Evolutionary conservation across 192 early-diverging fungal genomes (phyloP).

Genomic region (Globomyces pollinis-pini): DNA sequence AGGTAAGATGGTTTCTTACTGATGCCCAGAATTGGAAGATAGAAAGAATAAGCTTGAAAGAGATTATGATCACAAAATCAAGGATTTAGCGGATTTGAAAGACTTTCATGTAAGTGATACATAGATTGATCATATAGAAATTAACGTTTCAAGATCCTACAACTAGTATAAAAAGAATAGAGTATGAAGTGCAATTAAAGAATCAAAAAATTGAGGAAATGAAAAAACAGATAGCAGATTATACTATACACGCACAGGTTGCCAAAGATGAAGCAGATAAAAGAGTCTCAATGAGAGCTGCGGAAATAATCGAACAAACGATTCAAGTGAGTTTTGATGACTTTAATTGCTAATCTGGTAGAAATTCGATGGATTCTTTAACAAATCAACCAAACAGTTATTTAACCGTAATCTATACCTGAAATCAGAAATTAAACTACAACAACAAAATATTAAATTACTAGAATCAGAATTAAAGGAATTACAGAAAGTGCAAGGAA

Average conservation of each 20-base stretch:
- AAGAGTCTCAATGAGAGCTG: background rate
- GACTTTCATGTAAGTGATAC: no score
- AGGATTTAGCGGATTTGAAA: background rate
- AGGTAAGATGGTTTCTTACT: background rate
- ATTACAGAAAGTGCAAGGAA: background rate
- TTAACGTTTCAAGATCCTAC: constrained; percentile 6
- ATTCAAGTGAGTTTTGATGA: background rate
- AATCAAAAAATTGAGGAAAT: background rate
- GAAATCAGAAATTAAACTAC: background rate
- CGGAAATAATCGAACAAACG: background rate
- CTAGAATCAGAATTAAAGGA: background rate
- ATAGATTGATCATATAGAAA: no score
- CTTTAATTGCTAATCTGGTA: background rate
- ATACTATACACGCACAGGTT: background rate
- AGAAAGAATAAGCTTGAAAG: background rate
- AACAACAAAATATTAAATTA: background rate
- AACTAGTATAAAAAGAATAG: constrained; percentile 1
- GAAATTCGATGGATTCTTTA: constrained; percentile 1
- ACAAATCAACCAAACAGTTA: background rate
- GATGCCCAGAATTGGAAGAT: background rate
- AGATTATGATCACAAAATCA: background rate
- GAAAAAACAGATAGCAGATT: background rate
- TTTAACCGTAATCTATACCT: background rate
- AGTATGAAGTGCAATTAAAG: background rate
- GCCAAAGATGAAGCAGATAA: background rate